These are phyloP conservation scores for Anethum foeniculum DNA, from an alignment of 140 eudicot species.

Conservation along the genomic window DNA sequence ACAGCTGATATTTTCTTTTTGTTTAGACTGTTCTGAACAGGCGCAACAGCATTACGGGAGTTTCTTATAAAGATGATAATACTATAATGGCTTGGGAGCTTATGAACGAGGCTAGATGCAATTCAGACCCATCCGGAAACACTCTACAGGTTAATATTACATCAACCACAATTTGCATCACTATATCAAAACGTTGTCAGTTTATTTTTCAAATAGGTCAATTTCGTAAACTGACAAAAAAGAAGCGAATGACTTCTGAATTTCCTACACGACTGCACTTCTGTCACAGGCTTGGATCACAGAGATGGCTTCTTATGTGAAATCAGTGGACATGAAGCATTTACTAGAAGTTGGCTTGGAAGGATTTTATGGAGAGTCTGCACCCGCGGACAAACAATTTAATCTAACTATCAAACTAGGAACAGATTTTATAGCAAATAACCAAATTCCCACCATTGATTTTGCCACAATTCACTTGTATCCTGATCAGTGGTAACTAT, in stretches of 20 bases:
- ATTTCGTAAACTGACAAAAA: not conserved
- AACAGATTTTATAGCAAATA: constrained; percentile 62
- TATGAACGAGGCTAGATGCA: constrained; percentile 78
- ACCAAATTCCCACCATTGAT: constrained; percentile 49
- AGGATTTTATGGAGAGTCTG: constrained; percentile 59
- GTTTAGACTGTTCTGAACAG: constrained; percentile 57
- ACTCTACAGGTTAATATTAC: constrained; percentile 42
- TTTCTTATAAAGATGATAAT: constrained; percentile 54
- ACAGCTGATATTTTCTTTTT: not conserved
- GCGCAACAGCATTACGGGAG: constrained; percentile 40
- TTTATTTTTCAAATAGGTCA: too few relatives aligned
- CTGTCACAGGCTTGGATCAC: constrained; percentile 51
- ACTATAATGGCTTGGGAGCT: constrained; percentile 87
- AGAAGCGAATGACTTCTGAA: not conserved
- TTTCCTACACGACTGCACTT: not conserved
- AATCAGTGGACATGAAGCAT: constrained; percentile 55
- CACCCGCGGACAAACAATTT: constrained; percentile 22
- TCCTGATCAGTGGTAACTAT: constrained; percentile 59
- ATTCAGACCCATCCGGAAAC: constrained; percentile 42
- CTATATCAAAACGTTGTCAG: too few relatives aligned
- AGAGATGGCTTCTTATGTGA: constrained; percentile 59
- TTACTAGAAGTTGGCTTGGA: constrained; percentile 61
- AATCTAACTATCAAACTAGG: constrained; percentile 39
- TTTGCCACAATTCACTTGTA: constrained; percentile 69
- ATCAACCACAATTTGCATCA: not conserved